Evolutionary conservation across 108 stramenopile genomes (phyloP), one percentile per base, ranked within the genome.

Genomic region (Skeletonema tropicum): DNA sequence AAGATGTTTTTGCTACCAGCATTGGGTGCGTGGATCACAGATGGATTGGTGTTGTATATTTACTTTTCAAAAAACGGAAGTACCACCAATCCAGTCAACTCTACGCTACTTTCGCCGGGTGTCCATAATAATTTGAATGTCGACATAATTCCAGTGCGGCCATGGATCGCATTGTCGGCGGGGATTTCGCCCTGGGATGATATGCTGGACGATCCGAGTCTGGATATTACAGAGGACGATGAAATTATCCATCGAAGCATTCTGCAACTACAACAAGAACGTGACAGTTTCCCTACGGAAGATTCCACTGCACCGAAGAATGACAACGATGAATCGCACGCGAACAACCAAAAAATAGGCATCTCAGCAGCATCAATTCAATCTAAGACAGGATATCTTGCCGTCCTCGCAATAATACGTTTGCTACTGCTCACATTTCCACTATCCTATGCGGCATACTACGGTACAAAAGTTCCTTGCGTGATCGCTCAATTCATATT

Each of bases 361-460:
- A 68, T 80, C 11, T 74, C 79, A 0, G 64, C 73, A 38, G 23
- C 30, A 15, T 49, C 68, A 1, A 38, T 80, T 7, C 62, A 80
- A 72, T 57, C 71, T 26, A 57, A 36, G n/a, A 80, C 79, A 3
- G 66, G 71, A 7, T 94, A 94, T 73, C 68, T 92, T 10, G 49
- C 79, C 21, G 66, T 76, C 29, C 65, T 90, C 9, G 87, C 89
- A 23, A 57, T 84, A 9, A 58, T 86, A 46, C 84, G 94, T 21
- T 59, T 94, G 30, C 32, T 86, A 6, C 64, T 92, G 19, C 71
- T 94, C 66, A 33, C 88, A 13, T 57, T 88, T 17, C 94, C 94
- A 6, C 79, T 94, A 12, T 76, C 90, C 25, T 92, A 89, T 67
- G 90, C 90, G 58, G 88, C 89, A 52, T 92, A 87, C 42, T 77